A percentile compares a stretch with the other conserved stretches of the same genome.
Evolutionary conservation across 2,329 filamentous ascomycete genomes (phyloP).

Genomic region (Alternaria arbusti): DNA sequence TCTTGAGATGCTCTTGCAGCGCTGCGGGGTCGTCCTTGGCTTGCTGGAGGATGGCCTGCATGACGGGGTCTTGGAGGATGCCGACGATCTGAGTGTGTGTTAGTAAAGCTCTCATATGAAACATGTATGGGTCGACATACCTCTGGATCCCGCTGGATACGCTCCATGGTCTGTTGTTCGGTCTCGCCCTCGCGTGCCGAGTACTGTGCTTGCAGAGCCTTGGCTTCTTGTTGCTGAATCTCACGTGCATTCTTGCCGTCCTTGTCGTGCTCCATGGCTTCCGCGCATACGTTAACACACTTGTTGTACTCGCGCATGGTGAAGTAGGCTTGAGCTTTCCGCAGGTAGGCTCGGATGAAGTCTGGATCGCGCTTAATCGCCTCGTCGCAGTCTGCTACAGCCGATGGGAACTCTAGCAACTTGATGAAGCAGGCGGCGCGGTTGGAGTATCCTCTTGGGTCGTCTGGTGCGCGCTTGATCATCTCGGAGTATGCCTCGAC

Average conservation of each 20-base stretch:
- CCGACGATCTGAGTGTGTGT: constrained; percentile 70
- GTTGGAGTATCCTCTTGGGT: constrained; percentile 95
- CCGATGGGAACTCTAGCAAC: constrained; percentile 92
- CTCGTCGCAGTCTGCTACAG: constrained; percentile 87
- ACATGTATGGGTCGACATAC: constrained; percentile 58
- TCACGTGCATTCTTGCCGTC: constrained; percentile 84
- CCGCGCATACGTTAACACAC: constrained; percentile 85
- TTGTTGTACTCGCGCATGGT: constrained; percentile 99
- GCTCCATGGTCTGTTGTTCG: constrained; percentile 92
- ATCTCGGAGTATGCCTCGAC: constrained; percentile 95
- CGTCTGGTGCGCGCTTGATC: constrained; percentile 92
- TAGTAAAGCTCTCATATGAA: constrained; percentile 23
- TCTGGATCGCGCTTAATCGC: constrained; percentile 89
- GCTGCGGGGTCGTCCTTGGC: constrained; percentile 92
- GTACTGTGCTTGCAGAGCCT: constrained; percentile 90
- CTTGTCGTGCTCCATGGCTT: constrained; percentile 78
- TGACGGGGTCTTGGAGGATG: constrained; percentile 94
- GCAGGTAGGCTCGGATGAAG: constrained; percentile 95
- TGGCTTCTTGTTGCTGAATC: constrained; percentile 93
- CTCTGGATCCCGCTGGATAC: constrained; percentile 89
- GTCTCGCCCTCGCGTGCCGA: constrained; percentile 90
- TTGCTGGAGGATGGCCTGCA: constrained; percentile 97
- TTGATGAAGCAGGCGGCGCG: constrained; percentile 97
- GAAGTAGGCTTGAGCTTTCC: constrained; percentile 93
- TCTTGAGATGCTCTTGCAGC: constrained; percentile 96